Evolutionary conservation across 1,139 yeast genomes (phyloP).

Genomic region (Yamadazyma jaroonii): DNA sequence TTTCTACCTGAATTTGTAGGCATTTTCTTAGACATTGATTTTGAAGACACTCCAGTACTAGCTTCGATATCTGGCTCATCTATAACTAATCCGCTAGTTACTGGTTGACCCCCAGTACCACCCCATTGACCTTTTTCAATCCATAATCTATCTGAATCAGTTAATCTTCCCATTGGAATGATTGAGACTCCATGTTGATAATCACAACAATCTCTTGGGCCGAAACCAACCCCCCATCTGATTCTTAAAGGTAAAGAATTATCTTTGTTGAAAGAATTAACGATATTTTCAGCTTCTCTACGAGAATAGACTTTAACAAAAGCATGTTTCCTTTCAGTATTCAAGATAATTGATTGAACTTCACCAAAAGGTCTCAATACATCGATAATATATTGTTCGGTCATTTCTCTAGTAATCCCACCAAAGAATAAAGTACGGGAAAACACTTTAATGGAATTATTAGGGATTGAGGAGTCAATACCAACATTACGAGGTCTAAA

Average conservation of each 20-base stretch:
- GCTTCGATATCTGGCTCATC: conserved; percentile 98
- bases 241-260: conserved; percentile 64
- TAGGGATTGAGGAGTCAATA: conserved; percentile 69
- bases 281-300: conserved; percentile 81
- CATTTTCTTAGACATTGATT: conserved; percentile 85
- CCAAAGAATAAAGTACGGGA: conserved; percentile 93
- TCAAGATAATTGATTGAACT: conserved; percentile 86
- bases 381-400: conserved; percentile 64
- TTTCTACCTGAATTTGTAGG: conserved; percentile 84
- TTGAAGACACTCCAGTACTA: conserved; percentile 91
- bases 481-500: conserved; percentile 70
- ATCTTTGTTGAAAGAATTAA: conserved; percentile 53
- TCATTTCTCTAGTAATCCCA: conserved; percentile 84
- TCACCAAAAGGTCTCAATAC: conserved; percentile 87
- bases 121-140: conserved; percentile 92
- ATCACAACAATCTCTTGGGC: conserved; percentile 97
- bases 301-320: conserved; percentile 96
- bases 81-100: conserved; percentile 75
- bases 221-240: conserved; percentile 99
- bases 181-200: conserved; percentile 87
- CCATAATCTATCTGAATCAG: conserved; percentile 94
- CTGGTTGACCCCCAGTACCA: conserved; percentile 91
- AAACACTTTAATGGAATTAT: conserved; percentile 76
- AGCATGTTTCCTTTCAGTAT: conserved; percentile 90
- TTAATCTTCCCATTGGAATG: conserved; percentile 80